A percentile compares a stretch with the other conserved stretches of the same genome.
These are phyloP conservation scores for Collybiopsis luxurians DNA, from an alignment of 768 basidiomycete species.

Conservation along the genomic window DNA sequence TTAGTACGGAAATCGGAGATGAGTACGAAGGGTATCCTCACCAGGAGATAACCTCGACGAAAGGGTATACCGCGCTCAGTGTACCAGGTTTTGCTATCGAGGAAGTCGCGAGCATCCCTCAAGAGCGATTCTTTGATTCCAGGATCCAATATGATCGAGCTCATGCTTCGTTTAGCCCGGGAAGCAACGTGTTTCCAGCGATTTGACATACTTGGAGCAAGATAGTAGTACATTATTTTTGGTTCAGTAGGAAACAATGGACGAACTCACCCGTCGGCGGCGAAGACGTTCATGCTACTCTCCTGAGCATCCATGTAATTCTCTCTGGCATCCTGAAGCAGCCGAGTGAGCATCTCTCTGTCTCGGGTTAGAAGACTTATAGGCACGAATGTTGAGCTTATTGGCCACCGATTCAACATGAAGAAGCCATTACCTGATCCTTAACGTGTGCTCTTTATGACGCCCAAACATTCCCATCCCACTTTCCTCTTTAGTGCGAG, in stretches of 20 bases:
- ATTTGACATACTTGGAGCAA: slow-evolving; percentile 12
- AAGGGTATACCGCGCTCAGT: slow-evolving; percentile 76
- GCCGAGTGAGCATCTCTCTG: slow-evolving; percentile 42
- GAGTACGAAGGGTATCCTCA: slow-evolving; percentile 12
- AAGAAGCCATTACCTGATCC: slow-evolving; percentile 35
- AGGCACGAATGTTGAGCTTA: neutral
- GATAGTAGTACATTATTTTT: neutral
- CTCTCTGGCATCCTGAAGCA: slow-evolving; percentile 54
- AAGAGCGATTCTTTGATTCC: slow-evolving; percentile 64
- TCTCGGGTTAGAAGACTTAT: slow-evolving; percentile 48
- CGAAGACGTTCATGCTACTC: slow-evolving; percentile 50
- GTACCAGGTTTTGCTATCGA: slow-evolving; percentile 72
- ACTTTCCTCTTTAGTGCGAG: slow-evolving; percentile 32
- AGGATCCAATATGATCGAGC: slow-evolving; percentile 69
- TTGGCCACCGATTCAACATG: neutral
- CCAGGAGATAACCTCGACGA: slow-evolving; percentile 74
- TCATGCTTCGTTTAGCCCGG: slow-evolving; percentile 62
- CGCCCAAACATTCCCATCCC: slow-evolving; percentile 25
- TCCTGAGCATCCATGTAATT: slow-evolving; percentile 50
- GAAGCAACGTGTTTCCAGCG: slow-evolving; percentile 55
- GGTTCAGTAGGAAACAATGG: neutral
- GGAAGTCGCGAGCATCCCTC: slow-evolving; percentile 69
- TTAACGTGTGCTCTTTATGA: slow-evolving; percentile 35
- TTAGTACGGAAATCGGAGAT: neutral
- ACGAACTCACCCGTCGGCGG: slow-evolving; percentile 38